phyloP scores from a whole-genome alignment of 2,329 filamentous ascomycete species.

The Botrytis fabae region DNA sequence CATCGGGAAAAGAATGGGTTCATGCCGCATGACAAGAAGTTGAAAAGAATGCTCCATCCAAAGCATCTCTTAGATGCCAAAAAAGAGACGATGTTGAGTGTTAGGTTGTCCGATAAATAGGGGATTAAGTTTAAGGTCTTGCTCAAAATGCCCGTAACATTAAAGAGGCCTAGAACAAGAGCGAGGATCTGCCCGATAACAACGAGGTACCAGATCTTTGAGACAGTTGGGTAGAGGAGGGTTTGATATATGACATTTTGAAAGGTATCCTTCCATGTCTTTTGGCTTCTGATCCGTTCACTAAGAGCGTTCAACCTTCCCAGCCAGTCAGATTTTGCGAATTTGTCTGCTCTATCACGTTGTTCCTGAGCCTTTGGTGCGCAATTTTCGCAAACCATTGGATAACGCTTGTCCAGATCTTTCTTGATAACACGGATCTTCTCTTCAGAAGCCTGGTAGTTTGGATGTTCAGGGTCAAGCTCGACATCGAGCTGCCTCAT shows the following conservation, averaged over 20 bases:
- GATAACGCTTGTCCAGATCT: constrained; percentile 78
- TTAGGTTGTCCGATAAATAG: not conserved
- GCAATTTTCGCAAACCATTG: constrained; percentile 82
- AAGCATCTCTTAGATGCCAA: constrained; percentile 27
- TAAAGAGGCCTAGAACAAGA: constrained; percentile 29
- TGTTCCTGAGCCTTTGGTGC: constrained; percentile 70
- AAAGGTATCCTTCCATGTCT: constrained; percentile 21
- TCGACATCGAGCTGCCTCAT: constrained; percentile 80
- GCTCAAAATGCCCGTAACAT: constrained; percentile 8
- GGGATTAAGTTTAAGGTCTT: constrained; percentile 3
- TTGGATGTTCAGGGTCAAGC: constrained; percentile 62
- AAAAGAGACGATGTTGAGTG: not conserved
- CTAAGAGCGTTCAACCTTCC: constrained; percentile 53
- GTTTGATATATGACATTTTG: constrained; percentile 17
- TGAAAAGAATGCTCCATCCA: constrained; percentile 51
- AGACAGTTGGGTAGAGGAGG: constrained; percentile 27
- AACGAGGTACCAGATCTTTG: constrained; percentile 34
- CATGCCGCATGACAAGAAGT: constrained; percentile 62
- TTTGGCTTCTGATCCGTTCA: constrained; percentile 15
- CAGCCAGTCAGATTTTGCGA: constrained; percentile 51
- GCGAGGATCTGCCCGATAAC: constrained; percentile 36
- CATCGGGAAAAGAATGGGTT: constrained; percentile 61
- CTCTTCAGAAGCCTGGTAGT: constrained; percentile 66
- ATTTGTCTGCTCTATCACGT: constrained; percentile 72
- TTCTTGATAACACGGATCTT: constrained; percentile 66